Evolutionary conservation across 1,284 basidiomycete genomes (phyloP).

Genomic region (Cerrena zonata): DNA sequence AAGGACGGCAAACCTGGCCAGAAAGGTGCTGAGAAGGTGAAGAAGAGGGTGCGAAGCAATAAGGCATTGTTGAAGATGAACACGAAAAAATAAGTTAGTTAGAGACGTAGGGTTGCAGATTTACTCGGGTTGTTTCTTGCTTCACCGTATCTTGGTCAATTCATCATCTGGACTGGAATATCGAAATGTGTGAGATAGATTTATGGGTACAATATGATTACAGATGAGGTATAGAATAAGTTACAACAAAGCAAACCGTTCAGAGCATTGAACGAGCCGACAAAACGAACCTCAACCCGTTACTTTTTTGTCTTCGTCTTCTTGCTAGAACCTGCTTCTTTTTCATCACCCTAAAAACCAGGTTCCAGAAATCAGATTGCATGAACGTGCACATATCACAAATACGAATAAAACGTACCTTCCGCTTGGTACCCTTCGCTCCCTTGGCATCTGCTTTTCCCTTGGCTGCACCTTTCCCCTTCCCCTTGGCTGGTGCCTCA

Average conservation of each 20-base stretch:
- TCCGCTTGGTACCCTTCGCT: conserved; percentile 59
- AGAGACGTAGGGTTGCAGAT: neutral
- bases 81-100: conserved; percentile 44
- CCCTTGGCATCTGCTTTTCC: conserved; percentile 23
- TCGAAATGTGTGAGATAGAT: neutral
- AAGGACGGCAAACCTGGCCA: conserved; percentile 27
- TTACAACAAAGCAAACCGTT: neutral
- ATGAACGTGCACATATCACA: neutral
- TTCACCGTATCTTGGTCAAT: neutral
- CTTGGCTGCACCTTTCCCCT: conserved; percentile 31
- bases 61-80: conserved; percentile 53
- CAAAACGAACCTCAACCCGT: neutral
- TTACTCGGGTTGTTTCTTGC: neutral
- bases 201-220: neutral
- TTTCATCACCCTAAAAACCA: conserved; percentile 8
- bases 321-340: conserved; percentile 5
- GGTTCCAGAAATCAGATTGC: neutral
- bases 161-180: neutral
- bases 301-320: conserved; percentile 15
- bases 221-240: neutral
- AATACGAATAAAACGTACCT: conserved; percentile 36
- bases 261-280: neutral
- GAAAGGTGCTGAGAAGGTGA: conserved; percentile 30
- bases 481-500: conserved; percentile 27
- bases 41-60: conserved; percentile 53